Percentiles rank a stretch among this genome's conserved stretches.
phyloP scores from a whole-genome alignment of 768 basidiomycete genomes.

The Cubamyces sp. region DNA sequence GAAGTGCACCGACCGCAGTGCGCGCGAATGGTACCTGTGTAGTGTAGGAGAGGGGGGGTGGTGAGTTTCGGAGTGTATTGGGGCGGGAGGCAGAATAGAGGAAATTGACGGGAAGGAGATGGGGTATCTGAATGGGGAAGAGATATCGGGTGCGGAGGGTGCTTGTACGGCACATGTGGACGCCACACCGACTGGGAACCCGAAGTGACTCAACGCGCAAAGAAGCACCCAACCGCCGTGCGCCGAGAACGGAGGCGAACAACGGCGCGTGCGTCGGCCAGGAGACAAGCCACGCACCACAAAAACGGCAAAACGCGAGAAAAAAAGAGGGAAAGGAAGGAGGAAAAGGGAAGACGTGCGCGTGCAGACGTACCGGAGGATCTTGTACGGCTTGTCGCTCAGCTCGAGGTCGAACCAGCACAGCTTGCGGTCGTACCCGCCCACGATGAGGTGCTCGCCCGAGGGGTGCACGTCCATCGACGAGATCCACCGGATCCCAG shows the following conservation, averaged over 20 bases:
- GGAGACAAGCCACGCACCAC: background rate
- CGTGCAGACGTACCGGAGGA: conserved; percentile 68
- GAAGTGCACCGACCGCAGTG: conserved; percentile 91
- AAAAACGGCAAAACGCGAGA: background rate
- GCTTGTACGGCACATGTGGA: too few relatives aligned
- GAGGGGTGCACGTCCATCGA: conserved; percentile 96
- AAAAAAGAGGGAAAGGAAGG: background rate
- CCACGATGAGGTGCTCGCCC: conserved; percentile 95
- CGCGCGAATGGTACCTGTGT: conserved; percentile 87
- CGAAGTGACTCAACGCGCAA: too few relatives aligned
- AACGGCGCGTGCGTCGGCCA: background rate
- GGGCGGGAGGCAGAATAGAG: background rate
- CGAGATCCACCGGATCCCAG: conserved; percentile 98
- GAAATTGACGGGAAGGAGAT: background rate
- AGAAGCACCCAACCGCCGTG: too few relatives aligned
- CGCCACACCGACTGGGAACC: too few relatives aligned
- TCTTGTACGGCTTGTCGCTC: conserved; percentile 95
- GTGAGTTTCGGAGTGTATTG: background rate
- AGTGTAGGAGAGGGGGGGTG: background rate
- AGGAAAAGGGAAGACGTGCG: conserved; percentile 3
- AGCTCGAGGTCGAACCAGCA: conserved; percentile 99
- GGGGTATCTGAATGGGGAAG: too few relatives aligned
- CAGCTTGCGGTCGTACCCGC: conserved; percentile 95
- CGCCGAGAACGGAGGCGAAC: background rate
- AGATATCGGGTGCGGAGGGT: too few relatives aligned